phyloP scores from a whole-genome alignment of 2,329 filamentous ascomycete genomes.

The Epichloe sylvatica region DNA sequence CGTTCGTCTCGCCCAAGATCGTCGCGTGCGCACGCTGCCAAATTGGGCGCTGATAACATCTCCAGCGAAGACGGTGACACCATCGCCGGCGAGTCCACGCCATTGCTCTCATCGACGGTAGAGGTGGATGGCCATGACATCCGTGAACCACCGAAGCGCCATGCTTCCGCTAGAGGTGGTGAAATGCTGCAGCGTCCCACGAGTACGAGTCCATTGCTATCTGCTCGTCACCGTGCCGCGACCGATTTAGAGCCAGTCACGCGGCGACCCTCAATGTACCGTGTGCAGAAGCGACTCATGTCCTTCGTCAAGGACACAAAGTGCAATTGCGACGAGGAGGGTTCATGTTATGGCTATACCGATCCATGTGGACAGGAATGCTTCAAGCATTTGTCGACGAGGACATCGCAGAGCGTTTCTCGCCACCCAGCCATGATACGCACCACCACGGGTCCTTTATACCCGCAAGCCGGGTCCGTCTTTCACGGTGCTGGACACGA shows the following conservation, averaged over 20 bases:
- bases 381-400: slow-evolving; percentile 41
- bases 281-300: slow-evolving; percentile 42
- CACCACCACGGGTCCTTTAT: slow-evolving; percentile 26
- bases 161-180: slow-evolving; percentile 17
- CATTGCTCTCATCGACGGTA: slow-evolving; percentile 24
- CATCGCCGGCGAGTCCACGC: slow-evolving; percentile 31
- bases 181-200: slow-evolving; percentile 14
- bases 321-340: slow-evolving; percentile 44
- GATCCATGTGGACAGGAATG: slow-evolving; percentile 54
- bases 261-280: slow-evolving; percentile 39
- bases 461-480: slow-evolving; percentile 13
- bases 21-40: slow-evolving; percentile 6
- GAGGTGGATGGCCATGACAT: slow-evolving; percentile 15
- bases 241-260: slow-evolving; percentile 19
- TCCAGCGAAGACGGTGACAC: slow-evolving; percentile 7
- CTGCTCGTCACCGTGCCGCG: slow-evolving; percentile 13
- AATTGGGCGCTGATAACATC: background rate
- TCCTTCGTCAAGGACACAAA: slow-evolving; percentile 55
- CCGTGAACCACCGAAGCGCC: slow-evolving; percentile 14
- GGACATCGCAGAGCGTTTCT: slow-evolving; percentile 18
- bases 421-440: slow-evolving; percentile 26
- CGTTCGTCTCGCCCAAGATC: slow-evolving; percentile 16
- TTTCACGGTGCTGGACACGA: slow-evolving; percentile 16
- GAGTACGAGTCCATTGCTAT: slow-evolving; percentile 10
- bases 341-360: slow-evolving; percentile 49